Conservation (phyloP, 176 grass and related monocot genomes). For the Avena insularis region DNA sequence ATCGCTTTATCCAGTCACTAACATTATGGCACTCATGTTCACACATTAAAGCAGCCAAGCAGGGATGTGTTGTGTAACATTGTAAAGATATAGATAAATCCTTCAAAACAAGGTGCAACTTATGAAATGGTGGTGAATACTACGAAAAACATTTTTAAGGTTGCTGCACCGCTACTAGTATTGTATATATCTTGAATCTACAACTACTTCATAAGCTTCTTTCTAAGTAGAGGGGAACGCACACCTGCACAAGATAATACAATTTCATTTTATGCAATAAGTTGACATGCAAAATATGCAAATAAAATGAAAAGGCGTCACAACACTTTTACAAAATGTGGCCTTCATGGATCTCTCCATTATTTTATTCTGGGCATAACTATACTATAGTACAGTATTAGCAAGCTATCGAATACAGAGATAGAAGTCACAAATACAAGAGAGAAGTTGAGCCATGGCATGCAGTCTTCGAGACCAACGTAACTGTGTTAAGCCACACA, state of each 20-base stretch:
- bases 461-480: neutral
- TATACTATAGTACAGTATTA: neutral
- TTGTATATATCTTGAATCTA: neutral
- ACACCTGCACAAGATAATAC: neutral
- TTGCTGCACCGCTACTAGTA: neutral
- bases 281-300: neutral
- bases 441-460: constrained; percentile 3
- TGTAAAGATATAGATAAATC: constrained; percentile 8
- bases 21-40: neutral
- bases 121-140: constrained; percentile 2
- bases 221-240: neutral
- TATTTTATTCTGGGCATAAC: neutral
- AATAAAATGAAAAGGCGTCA: neutral
- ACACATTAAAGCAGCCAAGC: neutral
- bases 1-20: neutral
- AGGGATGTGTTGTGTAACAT: neutral
- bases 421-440: constrained; percentile 33
- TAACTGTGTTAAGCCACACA: neutral
- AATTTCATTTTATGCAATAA: constrained; percentile 11
- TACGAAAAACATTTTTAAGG: neutral
- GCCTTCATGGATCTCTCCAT: neutral
- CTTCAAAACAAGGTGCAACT: neutral
- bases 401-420: neutral
- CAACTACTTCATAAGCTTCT: neutral
- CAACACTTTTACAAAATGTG: constrained; percentile 15